Evolutionary conservation across 1,284 basidiomycete genomes (phyloP).

Genomic region (Mycena citricolor): DNA sequence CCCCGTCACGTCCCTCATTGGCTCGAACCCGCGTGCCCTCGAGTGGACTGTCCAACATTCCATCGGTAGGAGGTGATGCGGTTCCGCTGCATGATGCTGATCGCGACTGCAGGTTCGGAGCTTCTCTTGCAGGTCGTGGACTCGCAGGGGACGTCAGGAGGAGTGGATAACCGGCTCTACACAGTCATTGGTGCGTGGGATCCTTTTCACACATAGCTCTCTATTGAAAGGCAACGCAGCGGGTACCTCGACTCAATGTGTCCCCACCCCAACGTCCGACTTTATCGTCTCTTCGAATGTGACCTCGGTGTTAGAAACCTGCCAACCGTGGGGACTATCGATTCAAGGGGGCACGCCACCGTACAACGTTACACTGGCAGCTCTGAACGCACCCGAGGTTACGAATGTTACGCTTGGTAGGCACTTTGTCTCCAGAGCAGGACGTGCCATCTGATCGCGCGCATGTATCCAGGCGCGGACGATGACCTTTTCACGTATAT

Average conservation of each 20-base stretch:
- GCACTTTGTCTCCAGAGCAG: not conserved
- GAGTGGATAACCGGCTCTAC: slow-evolving; percentile 35
- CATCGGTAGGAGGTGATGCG: slow-evolving; percentile 35
- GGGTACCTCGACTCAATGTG: slow-evolving; percentile 38
- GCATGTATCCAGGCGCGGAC: slow-evolving; percentile 28
- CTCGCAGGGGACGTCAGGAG: slow-evolving; percentile 42
- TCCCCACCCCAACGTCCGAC: slow-evolving; percentile 28
- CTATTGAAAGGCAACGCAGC: slow-evolving; percentile 23
- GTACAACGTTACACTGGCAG: slow-evolving; percentile 45
- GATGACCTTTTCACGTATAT: slow-evolving; percentile 48
- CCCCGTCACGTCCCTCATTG: slow-evolving; percentile 41
- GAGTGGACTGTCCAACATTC: slow-evolving; percentile 45
- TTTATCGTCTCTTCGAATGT: slow-evolving; percentile 45
- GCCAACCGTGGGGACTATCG: slow-evolving; percentile 46
- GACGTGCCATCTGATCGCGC: not conserved
- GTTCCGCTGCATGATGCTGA: not conserved
- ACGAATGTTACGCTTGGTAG: slow-evolving; percentile 41
- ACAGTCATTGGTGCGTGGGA: slow-evolving; percentile 35
- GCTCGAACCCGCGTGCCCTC: slow-evolving; percentile 37
- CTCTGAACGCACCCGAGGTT: slow-evolving; percentile 38
- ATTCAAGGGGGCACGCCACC: slow-evolving; percentile 47
- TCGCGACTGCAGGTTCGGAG: slow-evolving; percentile 34
- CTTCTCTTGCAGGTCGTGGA: slow-evolving; percentile 47
- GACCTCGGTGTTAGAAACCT: slow-evolving; percentile 40
- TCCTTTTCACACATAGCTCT: not conserved